Percentiles rank a stretch among this genome's conserved stretches.
These are phyloP conservation scores for Alternaria solani DNA, from an alignment of 2,329 filamentous ascomycete species.

Conservation along the genomic window DNA sequence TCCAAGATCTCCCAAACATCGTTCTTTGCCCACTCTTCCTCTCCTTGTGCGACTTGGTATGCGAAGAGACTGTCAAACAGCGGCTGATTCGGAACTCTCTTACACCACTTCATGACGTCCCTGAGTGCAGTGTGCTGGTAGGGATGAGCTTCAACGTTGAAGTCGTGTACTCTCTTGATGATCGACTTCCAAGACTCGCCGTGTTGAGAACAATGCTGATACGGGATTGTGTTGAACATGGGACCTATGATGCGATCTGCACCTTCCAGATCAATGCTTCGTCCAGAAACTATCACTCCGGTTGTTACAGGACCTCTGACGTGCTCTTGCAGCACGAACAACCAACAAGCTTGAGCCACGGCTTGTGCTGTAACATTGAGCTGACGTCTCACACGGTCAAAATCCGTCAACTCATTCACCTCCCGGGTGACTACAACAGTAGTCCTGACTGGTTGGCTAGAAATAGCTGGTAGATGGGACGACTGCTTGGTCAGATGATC, in stretches of 20 bases:
- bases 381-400: constrained; percentile 59
- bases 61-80: constrained; percentile 82
- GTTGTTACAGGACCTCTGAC: constrained; percentile 62
- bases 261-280: constrained; percentile 72
- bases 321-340: constrained; percentile 66
- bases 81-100: constrained; percentile 59
- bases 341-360: constrained; percentile 78
- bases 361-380: constrained; percentile 81
- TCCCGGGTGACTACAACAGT: constrained; percentile 39
- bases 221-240: constrained; percentile 89
- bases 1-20: constrained; percentile 63
- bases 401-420: constrained; percentile 58
- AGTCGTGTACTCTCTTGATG: constrained; percentile 71
- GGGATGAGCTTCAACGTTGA: constrained; percentile 71
- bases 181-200: constrained; percentile 67
- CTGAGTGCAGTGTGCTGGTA: constrained; percentile 83
- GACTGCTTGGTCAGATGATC: constrained; percentile 58
- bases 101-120: constrained; percentile 81
- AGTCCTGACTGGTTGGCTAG: constrained; percentile 22
- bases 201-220: constrained; percentile 59
- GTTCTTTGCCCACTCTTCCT: constrained; percentile 32
- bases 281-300: constrained; percentile 81
- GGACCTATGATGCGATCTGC: constrained; percentile 78
- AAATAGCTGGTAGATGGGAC: constrained; percentile 40
- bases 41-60: constrained; percentile 66